phyloP scores from a whole-genome alignment of 2,329 filamentous ascomycete genomes.

The Cytospora piceicola region DNA sequence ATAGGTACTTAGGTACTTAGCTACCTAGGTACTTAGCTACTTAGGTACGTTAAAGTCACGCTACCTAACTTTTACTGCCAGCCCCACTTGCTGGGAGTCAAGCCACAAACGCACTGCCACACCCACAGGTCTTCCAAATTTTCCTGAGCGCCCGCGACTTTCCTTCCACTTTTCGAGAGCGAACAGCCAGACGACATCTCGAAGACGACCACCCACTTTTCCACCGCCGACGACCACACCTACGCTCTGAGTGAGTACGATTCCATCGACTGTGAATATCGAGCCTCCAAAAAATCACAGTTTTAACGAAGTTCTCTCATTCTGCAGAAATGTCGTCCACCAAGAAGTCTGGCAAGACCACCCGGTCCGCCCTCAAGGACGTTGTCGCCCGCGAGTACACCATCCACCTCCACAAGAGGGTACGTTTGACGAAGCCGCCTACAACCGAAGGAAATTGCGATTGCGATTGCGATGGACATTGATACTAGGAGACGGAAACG shows the following conservation, averaged over 20 bases:
- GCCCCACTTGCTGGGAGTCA: not conserved
- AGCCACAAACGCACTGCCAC: conserved; percentile 1
- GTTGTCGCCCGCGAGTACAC: conserved; percentile 99
- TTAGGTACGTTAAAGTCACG: not conserved
- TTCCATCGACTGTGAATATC: not conserved
- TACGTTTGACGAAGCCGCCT: conserved; percentile 58
- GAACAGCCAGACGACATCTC: conserved; percentile 22
- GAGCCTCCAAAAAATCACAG: conserved; percentile 21
- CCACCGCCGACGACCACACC: conserved; percentile 36
- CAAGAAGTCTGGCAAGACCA: conserved; percentile 71
- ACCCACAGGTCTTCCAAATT: conserved; percentile 6
- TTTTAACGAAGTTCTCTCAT: conserved; percentile 38
- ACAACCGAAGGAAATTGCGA: conserved; percentile 1
- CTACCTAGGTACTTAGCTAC: not conserved
- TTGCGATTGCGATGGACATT: conserved; percentile 39
- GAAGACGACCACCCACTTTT: conserved; percentile 25
- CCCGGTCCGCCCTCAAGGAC: conserved; percentile 95
- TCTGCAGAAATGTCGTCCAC: conserved; percentile 65
- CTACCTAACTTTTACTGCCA: not conserved
- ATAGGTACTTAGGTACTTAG: not conserved
- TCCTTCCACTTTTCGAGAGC: conserved; percentile 15
- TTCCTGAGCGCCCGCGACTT: conserved; percentile 1
- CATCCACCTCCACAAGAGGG: conserved; percentile 99
- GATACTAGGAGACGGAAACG: conserved; percentile 32
- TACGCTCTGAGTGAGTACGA: conserved; percentile 34